Conservation (phyloP, 176 grass and related monocot species). For the Coix lacrymajobi region DNA sequence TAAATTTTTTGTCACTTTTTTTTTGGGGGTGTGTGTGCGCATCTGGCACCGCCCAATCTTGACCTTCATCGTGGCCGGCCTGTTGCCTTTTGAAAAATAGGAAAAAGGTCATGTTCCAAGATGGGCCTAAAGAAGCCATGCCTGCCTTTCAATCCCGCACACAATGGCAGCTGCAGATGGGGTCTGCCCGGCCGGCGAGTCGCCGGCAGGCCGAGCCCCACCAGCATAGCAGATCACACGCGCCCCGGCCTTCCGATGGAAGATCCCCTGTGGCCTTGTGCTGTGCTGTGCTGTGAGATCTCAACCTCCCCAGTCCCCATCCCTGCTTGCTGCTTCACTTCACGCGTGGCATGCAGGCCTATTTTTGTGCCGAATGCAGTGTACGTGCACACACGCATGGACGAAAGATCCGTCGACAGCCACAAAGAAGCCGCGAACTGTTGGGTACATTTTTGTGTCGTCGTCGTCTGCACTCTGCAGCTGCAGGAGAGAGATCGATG, state of each 20-base stretch:
- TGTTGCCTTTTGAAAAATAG: not conserved
- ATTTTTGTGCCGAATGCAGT: constrained; percentile 33
- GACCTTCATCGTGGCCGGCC: not conserved
- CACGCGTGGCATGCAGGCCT: not conserved
- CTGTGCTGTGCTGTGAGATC: no score
- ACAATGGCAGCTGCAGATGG: not conserved
- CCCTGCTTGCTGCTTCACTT: not conserved
- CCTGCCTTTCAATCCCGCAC: not conserved
- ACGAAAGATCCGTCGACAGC: not conserved
- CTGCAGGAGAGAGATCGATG: not conserved
- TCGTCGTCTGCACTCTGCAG: not conserved
- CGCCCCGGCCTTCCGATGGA: not conserved
- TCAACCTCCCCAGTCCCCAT: not conserved
- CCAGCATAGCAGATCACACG: not conserved
- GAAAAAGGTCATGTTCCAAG: not conserved
- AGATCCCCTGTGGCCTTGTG: no score
- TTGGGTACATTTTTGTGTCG: constrained; percentile 14
- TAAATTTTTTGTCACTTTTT: not conserved
- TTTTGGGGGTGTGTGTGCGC: not conserved
- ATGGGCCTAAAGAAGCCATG: constrained; percentile 2
- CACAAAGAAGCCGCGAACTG: constrained; percentile 5
- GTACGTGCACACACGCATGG: not conserved
- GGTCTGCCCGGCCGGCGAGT: not conserved
- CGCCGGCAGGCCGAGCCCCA: constrained; percentile 37
- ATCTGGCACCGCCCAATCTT: not conserved